Conservation (phyloP, 2,329 filamentous ascomycete genomes). For the Ascochyta clinopodiicola region DNA sequence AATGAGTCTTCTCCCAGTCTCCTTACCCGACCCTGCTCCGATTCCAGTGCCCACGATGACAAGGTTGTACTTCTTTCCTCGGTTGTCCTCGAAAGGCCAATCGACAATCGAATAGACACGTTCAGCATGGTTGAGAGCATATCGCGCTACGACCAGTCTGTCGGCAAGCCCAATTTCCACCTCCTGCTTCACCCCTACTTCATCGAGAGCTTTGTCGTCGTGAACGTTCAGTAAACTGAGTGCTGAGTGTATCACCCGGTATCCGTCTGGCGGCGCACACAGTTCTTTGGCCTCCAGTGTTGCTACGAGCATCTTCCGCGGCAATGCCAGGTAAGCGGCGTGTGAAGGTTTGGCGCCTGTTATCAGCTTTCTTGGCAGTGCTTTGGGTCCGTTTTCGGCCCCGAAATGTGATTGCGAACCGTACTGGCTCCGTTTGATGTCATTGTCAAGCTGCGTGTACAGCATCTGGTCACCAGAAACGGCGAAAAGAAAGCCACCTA, state of each 20-base stretch:
- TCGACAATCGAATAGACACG: conserved; percentile 67
- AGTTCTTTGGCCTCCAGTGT: conserved; percentile 48
- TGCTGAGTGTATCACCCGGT: conserved; percentile 47
- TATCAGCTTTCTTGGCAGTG: conserved; percentile 36
- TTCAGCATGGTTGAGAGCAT: conserved; percentile 63
- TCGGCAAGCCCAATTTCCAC: conserved; percentile 36
- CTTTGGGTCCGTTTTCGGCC: conserved; percentile 19
- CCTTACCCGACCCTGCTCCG: conserved; percentile 20
- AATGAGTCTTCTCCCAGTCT: conserved; percentile 40
- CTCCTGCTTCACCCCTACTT: conserved; percentile 34
- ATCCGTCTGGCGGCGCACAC: conserved; percentile 36
- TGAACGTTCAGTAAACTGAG: conserved; percentile 37
- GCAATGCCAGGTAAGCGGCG: conserved; percentile 52
- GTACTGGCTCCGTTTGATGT: conserved; percentile 27
- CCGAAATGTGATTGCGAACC: neutral
- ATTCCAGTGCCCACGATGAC: conserved; percentile 64
- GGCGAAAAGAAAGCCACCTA: conserved; percentile 56
- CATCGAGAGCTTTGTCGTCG: conserved; percentile 25
- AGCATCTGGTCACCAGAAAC: conserved; percentile 57
- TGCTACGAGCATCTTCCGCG: conserved; percentile 59
- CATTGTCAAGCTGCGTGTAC: conserved; percentile 55
- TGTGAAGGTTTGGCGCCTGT: conserved; percentile 38
- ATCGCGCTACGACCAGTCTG: conserved; percentile 57
- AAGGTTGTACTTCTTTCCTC: conserved; percentile 65
- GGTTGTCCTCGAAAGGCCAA: conserved; percentile 66